Conservation (phyloP, 208 protist species). For the Eutreptiella sp. region DNA sequence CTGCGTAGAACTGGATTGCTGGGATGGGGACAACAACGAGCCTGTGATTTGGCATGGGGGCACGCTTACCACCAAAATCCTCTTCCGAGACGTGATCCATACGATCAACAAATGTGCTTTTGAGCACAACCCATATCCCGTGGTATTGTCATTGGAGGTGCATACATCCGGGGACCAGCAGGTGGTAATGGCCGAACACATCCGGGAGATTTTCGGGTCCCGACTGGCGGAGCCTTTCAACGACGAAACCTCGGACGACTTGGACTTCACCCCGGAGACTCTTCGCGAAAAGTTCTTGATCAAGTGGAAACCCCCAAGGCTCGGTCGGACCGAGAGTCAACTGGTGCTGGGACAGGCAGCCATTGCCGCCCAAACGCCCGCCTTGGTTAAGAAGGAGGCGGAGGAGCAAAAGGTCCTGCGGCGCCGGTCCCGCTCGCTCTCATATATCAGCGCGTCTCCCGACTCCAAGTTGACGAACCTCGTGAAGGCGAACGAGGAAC, state of each 20-base stretch:
- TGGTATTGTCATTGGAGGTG: slow-evolving; percentile 65
- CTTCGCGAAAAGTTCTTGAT: no score
- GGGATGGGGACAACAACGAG: slow-evolving; percentile 61
- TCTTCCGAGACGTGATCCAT: slow-evolving; percentile 47
- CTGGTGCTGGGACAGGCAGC: no score
- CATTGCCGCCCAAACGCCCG: no score
- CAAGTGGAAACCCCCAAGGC: no score
- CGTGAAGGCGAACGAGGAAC: no score
- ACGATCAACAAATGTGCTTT: slow-evolving; percentile 56
- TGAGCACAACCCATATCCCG: slow-evolving; percentile 45
- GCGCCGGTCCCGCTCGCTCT: no score
- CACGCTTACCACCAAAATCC: slow-evolving; percentile 61
- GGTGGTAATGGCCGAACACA: slow-evolving; percentile 44
- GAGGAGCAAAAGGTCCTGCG: not conserved
- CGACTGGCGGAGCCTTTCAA: not conserved
- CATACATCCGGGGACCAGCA: slow-evolving; percentile 58
- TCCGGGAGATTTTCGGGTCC: slow-evolving; percentile 44
- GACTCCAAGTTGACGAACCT: no score
- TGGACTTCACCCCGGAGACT: no score
- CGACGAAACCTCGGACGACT: not conserved
- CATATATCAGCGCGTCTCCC: no score
- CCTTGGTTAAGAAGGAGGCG: not conserved
- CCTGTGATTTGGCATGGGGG: slow-evolving; percentile 68
- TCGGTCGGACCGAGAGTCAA: no score
- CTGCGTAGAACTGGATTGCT: slow-evolving; percentile 65